Base-by-base conservation (phyloP, 257 asterid species). In the Eustoma russellianum region DNA sequence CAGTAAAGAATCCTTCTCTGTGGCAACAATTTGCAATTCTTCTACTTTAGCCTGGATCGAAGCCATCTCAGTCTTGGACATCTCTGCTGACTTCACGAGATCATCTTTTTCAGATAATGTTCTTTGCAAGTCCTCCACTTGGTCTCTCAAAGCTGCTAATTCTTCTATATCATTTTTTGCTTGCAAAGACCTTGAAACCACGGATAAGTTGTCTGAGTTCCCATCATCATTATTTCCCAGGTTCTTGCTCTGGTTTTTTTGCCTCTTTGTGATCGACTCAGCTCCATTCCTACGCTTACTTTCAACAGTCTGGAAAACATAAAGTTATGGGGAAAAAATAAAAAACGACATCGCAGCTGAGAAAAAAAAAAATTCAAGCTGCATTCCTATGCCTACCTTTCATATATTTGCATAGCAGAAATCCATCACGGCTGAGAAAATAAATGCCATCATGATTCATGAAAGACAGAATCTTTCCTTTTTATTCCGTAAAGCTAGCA, bases 141-240 rank as follows among this genome's bases (percentile, higher is more conserved):
- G 93, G 54, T 74, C 82, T 56, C 88, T 66, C 74, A 92, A 48
- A 14, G 76, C 70, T 49, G 55, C n/a, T 68, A 92, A 65, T 70
- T 88, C 99, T 72, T 92, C 95, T 66, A 74, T 74, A 51, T 85
- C 95, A 73, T 85, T 85, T 62, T 81, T 88, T 24, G 84, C 64
- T 41, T 78, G 75, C 60, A 71, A 68, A 10, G 83, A 62, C 46
- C 71, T 76, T 38, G 95, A 80, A 44, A 73, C 50, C 56, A 56
- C 44, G 28, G 96, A 82, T 24, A 62, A 55, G 74, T 70, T 74
- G 48, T 83, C 95, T 35, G 60, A 46, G 55, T 60, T 60, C 14
- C 79, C 82, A 53, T 79, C 87, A 57, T 67, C 79, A 55, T 68
- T 59, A 50, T 52, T 53, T 24, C 58, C 66, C n/a, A 56, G 57